Evolutionary conservation across 306 rosid species (phyloP).

Genomic region (Rosa persica): DNA sequence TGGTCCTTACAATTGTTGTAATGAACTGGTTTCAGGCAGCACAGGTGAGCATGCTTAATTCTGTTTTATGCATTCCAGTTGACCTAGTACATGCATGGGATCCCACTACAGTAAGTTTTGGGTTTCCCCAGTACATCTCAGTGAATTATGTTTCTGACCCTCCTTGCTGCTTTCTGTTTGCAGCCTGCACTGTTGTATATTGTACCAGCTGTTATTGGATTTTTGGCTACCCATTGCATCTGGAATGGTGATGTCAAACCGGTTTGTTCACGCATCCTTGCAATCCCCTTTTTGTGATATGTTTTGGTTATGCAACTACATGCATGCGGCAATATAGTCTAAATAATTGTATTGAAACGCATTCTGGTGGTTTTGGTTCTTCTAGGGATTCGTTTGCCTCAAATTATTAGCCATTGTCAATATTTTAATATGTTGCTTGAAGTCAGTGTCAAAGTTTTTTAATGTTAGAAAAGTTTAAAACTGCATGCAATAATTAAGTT

Average conservation of each 20-base stretch:
- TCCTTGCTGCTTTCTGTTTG: constrained; percentile 19
- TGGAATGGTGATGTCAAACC: constrained; percentile 95
- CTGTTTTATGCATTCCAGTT: constrained; percentile 12
- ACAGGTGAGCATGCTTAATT: constrained; percentile 61
- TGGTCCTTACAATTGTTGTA: constrained; percentile 87
- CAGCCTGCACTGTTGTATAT: constrained; percentile 98
- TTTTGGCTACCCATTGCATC: constrained; percentile 84
- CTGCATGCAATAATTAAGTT: neutral
- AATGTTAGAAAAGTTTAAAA: neutral
- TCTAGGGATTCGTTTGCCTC: neutral
- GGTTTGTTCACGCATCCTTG: constrained; percentile 49
- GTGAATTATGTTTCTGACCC: neutral
- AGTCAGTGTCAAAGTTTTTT: neutral
- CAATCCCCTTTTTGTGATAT: constrained; percentile 11
- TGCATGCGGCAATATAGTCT: neutral
- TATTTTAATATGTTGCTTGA: neutral
- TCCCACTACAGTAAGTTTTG: neutral
- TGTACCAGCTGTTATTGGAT: constrained; percentile 91
- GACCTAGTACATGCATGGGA: constrained; percentile 1
- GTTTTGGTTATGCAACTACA: neutral
- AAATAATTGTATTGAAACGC: neutral
- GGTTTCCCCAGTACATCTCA: neutral
- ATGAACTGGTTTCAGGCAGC: constrained; percentile 99
- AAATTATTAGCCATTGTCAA: neutral
- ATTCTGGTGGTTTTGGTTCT: constrained; percentile 10